Evolutionary conservation across 1,139 yeast species (phyloP).

Genomic region (Diutina ranongensis): DNA sequence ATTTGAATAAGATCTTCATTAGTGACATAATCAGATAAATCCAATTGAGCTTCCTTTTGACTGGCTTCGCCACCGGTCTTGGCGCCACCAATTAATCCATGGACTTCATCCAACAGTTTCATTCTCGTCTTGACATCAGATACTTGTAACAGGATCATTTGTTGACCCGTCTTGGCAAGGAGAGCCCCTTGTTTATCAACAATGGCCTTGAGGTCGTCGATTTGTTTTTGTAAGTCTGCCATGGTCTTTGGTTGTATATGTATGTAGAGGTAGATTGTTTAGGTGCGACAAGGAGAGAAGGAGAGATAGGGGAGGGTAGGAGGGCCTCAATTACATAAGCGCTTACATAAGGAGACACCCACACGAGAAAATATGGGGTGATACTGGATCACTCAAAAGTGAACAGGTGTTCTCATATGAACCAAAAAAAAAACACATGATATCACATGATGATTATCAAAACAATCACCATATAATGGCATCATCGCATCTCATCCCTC

Average conservation of each 20-base stretch:
- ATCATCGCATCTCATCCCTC: too few relatives aligned
- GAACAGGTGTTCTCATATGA: background rate
- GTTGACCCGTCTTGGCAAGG: slow-evolving; percentile 60
- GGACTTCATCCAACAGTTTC: slow-evolving; percentile 17
- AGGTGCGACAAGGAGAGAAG: background rate
- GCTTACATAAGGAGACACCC: background rate
- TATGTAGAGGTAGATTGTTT: background rate
- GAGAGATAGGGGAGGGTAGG: background rate
- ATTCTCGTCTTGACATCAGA: slow-evolving; percentile 31
- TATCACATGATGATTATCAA: too few relatives aligned
- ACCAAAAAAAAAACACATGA: too few relatives aligned
- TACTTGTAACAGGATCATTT: slow-evolving; percentile 58
- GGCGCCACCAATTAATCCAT: background rate
- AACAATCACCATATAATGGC: too few relatives aligned
- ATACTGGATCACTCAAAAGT: background rate
- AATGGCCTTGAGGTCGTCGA: slow-evolving; percentile 34
- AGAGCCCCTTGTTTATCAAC: slow-evolving; percentile 37
- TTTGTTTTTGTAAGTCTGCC: slow-evolving; percentile 23
- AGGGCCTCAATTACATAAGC: background rate
- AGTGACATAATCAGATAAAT: slow-evolving; percentile 53
- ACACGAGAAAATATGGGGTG: too few relatives aligned
- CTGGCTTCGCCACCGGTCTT: slow-evolving; percentile 6
- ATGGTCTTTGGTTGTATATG: background rate
- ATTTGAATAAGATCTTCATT: slow-evolving; percentile 62
- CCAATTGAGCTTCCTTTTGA: slow-evolving; percentile 16